Base-by-base conservation (phyloP, 2,329 filamentous ascomycete species). In the Cercospora nicotianae region DNA sequence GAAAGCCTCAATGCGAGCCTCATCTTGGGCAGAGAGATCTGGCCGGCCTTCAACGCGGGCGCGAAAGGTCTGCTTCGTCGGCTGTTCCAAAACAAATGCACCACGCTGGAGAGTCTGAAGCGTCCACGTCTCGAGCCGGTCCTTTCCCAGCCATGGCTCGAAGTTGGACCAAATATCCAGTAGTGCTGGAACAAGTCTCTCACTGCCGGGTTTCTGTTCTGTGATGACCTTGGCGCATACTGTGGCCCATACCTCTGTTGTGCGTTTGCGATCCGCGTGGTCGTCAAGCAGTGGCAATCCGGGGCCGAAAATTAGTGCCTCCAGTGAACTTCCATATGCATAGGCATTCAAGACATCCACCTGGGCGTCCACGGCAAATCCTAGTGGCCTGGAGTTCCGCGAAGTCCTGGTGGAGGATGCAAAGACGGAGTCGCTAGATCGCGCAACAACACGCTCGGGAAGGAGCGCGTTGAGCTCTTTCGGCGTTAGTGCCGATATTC, bases 91-190 rank as follows among this genome's bases (percentile, higher is more conserved):
- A 66, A 98, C 84, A 77, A 97, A 97, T 45, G 93, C 91, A 72
- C 95, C 95, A 74, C 96, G 91, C 80, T 97, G 92, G 33, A 99
- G 87, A 68, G 96, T 92, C 77, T 95, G 92, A 91, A 97, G 95
- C 12, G 99, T 87, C 79, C 94, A 98, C 81, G 93, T 91, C 81
- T 97, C 94, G 84, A 99, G 89, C 71, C 93, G 95, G 72, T 90
- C 88, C 75, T 91, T 93, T 66, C 93, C 93, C 48, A 92, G 91
- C 94, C 94, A 98, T 79, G 94, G 90, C 70, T 92, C 89, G 86
- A 94, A 91, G 65, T 89, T 86, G 62, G 92, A 89, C 91, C 93
- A 98, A 66, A 92, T 89, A 79, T 95, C 94, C 61, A 99, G 85
- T 36, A 97, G 88, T 59, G 91, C 90, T 70, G 92, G 90, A 67